Base-by-base conservation (phyloP, 371 early-diverging fungal genomes). In the Rhizopus stolonifer region DNA sequence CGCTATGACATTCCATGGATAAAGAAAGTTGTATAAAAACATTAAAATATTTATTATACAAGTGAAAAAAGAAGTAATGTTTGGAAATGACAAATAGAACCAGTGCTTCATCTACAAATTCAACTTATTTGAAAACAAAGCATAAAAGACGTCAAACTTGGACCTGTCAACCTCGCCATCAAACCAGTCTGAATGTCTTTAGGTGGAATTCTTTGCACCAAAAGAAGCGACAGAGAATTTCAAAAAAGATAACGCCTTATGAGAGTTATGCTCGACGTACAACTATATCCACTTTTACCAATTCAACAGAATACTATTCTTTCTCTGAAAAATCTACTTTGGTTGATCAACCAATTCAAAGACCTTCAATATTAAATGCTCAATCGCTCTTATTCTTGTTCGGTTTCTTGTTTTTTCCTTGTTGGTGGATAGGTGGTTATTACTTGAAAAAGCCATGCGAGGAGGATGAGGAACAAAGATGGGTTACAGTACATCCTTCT, bases 401-500 rank as follows among this genome's bases (percentile, higher is more conserved):
- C 62, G 76, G 76, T 0, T 75, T 75, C 34, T 26, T 75, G 9
- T 67, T 60, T 31, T 75, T 75, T 40, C 76, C 76, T 13, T 67
- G 65, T 44, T 75, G 76, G 76, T 75, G 76, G 76, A 54, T 69
- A 9, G 76, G 70, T 24, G 69, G 62, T 2, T 72, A 64, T 48
- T 54, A 25, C 5, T 15, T 58, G 4, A 33, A 25, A 10, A 17
- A 4, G n/a, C 23, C 42, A 19, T 9, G 4, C n/a, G 15, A 36
- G 15, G n/a, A 0, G n/a, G 36, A 36, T 15, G 15, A 14, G 6
- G 36, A 36, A 36, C 36, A 36, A 36, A 15, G 4, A 21, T 21
- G 21, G 42, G 21, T 21, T 7, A 42, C 13, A 0, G 62, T 67
- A 1, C 72, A 71, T 26, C 65, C 72, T 22, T 71, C 72, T 0